Evolutionary conservation across 139 green algal species (phyloP).

Genomic region (Diplosphaera chodatii): DNA sequence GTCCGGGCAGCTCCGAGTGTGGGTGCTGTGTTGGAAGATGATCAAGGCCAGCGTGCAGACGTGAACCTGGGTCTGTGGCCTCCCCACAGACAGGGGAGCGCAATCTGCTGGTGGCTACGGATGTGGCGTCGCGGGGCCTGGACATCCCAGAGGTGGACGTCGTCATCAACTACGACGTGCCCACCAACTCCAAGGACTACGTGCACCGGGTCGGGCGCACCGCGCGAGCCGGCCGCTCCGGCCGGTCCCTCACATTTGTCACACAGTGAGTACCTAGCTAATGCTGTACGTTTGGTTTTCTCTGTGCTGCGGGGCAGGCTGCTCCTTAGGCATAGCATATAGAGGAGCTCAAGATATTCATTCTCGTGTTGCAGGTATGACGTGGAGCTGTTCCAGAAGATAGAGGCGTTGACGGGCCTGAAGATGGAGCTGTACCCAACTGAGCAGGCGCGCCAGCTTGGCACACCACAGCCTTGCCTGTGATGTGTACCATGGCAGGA

Average conservation of each 20-base stretch:
- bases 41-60: neutral
- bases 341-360: no score
- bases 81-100: slow-evolving; percentile 77
- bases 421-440: slow-evolving; percentile 77
- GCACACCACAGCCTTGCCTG: no score
- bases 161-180: slow-evolving; percentile 97
- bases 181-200: slow-evolving; percentile 93
- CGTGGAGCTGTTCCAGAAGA: slow-evolving; percentile 96
- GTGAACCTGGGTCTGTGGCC: no score
- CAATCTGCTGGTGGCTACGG: slow-evolving; percentile 79
- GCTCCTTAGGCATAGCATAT: no score
- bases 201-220: slow-evolving; percentile 94
- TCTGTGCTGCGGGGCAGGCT: no score
- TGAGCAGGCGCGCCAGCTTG: slow-evolving; percentile 34
- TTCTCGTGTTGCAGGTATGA: slow-evolving; percentile 72
- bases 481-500: no score
- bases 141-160: slow-evolving; percentile 95
- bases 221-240: slow-evolving; percentile 84
- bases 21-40: no score
- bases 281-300: no score
- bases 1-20: no score
- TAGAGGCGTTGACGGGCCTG: slow-evolving; percentile 84
- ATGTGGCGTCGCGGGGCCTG: slow-evolving; percentile 86
- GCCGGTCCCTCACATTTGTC: slow-evolving; percentile 86
- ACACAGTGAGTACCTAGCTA: slow-evolving; percentile 90